Base-by-base conservation (phyloP, 345 rosid species). In the Arabidopsis suecica region DNA sequence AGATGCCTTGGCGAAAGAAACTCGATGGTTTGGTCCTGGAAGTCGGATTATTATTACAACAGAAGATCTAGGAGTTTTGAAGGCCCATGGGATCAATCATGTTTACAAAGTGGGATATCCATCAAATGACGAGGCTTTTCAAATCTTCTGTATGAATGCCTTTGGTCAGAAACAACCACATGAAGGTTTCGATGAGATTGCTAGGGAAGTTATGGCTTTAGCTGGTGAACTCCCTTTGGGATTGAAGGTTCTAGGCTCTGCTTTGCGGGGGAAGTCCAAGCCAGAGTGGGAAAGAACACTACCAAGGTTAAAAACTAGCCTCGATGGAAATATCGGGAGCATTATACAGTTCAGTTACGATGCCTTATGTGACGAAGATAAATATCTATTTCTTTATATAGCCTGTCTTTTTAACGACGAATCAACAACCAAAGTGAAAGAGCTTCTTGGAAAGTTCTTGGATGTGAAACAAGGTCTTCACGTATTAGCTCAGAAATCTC, bases 341-440 rank as follows among this genome's bases (percentile, higher is more conserved):
- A 36, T 67, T 4, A 30, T 80, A 23, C 68, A 28, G 18, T 68
- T 78, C 7, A 81, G 84, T 6, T 78, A 64, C 3, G 71, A 76
- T 56, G 73, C 68, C 9, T 60, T 83, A 5, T 1, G 9, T 7
- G 50, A 53, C 7, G 16, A 69, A 20, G 51, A 65, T 5, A 45
- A 79, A 63, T 3, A 7, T 3, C 16, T 79, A 1, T 83, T 83
- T 76, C 71, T 78, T 13, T 78, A 81, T 34, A 76, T 83, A 36
- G 77, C 82, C 1, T 75, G 80, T 22, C 63, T 80, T 44, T 63
- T 51, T 4, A 49, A 14, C 2, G 12, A 30, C 0, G 1, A 1
- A 4, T 0, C 1, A 11, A 0, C 6, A 7, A 33, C 50, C 7
- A 0, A 0, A 6, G 62, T 78, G 12, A 32, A 4, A 14, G 6